Evolutionary conservation across 176 grass and related monocot species (phyloP), one percentile per base, ranked within the genome.

Genomic region (Puccinellia tenuiflora): DNA sequence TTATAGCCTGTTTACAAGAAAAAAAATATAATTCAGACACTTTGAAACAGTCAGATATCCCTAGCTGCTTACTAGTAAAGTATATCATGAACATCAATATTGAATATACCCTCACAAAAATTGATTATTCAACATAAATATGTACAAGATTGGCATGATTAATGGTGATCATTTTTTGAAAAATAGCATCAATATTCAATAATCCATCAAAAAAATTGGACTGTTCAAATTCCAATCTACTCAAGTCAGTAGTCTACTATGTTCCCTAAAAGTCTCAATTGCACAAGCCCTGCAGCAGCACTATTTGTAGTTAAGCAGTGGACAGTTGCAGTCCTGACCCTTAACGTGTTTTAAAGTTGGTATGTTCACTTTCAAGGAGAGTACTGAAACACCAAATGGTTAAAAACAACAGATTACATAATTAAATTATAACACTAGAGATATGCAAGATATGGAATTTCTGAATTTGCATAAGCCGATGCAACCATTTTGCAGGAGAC

Each of bases 1-100:
- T 92, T 75, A 98, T 98, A 90, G 96, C 96, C 96, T 97, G 88
- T 87, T 64, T 52, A 73, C n/a, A n/a, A n/a, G n/a, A 67, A 84
- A 43, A 85, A 55, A 34, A 63, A 57, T 81, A 85, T 76, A 52
- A 91, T 64, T 55, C 24, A 42, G 61, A 39, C 53, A 47, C 70
- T 88, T 63, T 63, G n/a, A 62, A 83, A 70, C 3, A 12, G 16
- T 52, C 48, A 77, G 34, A 63, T 75, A 22, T 86, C 54, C 25
- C 24, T 51, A 68, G 59, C 28, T 50, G 26, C 43, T 65, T 57
- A 54, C 34, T 25, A n/a, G 28, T 42, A 31, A 79, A 80, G 47
- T 81, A 81, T 21, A 55, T 13, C 42, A 51, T 3, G 7, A 73
- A 84, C 45, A 35, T 20, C 24, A 75, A 67, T 18, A 57, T 34